Evolutionary conservation across 2,329 filamentous ascomycete genomes (phyloP).

Genomic region (Diaporthe vaccinii): DNA sequence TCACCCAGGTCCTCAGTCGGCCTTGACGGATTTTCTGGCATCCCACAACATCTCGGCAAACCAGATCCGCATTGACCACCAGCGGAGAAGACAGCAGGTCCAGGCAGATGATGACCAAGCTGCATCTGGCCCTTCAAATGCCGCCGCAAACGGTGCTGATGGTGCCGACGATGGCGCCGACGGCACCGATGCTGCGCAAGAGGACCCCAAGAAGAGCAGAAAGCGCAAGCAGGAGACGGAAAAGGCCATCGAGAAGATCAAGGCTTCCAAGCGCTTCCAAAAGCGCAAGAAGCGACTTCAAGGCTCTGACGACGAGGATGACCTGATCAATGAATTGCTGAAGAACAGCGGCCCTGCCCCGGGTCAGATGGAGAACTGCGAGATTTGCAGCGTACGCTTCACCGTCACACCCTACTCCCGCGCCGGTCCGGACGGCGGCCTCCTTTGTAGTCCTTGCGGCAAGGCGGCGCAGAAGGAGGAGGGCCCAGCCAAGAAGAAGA

Average conservation of each 20-base stretch:
- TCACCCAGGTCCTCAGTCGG: constrained; percentile 56
- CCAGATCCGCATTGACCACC: constrained; percentile 65
- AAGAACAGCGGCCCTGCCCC: constrained; percentile 70
- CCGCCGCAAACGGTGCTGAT: constrained; percentile 40
- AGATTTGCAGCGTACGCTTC: constrained; percentile 87
- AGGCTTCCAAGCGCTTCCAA: constrained; percentile 70
- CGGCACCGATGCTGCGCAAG: constrained; percentile 37
- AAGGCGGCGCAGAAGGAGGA: constrained; percentile 78
- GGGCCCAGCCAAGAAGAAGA: constrained; percentile 69
- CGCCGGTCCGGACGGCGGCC: constrained; percentile 82
- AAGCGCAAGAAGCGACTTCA: constrained; percentile 60
- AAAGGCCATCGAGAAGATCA: constrained; percentile 72
- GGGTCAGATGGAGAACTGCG: constrained; percentile 91
- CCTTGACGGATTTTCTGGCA: constrained; percentile 67
- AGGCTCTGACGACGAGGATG: constrained; percentile 63
- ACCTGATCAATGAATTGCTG: constrained; percentile 64
- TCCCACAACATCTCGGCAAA: constrained; percentile 79
- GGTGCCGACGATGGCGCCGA: constrained; percentile 46
- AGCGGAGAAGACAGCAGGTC: constrained; percentile 58
- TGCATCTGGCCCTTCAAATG: constrained; percentile 42
- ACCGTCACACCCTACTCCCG: constrained; percentile 93
- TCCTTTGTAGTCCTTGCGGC: constrained; percentile 88
- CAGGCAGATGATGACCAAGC: constrained; percentile 49
- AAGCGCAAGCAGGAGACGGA: constrained; percentile 64
- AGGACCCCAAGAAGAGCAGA: constrained; percentile 57